A percentile compares a stretch with the other conserved stretches of the same genome.
These are phyloP conservation scores for Pinus taeda DNA, from an alignment of 75 land plant genomes.

Conservation along the genomic window DNA sequence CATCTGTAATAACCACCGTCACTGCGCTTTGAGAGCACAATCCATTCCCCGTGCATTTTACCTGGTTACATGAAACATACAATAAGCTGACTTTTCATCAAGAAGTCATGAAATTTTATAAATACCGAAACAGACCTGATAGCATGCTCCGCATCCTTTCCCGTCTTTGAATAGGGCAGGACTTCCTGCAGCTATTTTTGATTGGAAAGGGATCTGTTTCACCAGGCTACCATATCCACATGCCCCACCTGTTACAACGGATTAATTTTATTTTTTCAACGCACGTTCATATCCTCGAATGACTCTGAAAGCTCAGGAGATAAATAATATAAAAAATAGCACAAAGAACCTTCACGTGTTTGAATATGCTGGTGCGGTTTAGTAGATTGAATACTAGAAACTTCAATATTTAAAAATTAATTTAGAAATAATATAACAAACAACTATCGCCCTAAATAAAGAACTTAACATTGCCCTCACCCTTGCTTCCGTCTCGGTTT, in stretches of 20 bases:
- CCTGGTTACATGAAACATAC: slow-evolving; percentile 15
- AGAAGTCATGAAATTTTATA: too few species aligned
- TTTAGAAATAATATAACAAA: too few species aligned
- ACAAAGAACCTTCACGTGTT: too few species aligned
- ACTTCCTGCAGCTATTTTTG: slow-evolving; percentile 55
- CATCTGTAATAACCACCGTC: slow-evolving; percentile 67
- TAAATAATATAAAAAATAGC: too few species aligned
- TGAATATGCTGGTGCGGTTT: too few species aligned
- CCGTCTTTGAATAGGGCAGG: slow-evolving; percentile 58
- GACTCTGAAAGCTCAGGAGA: too few species aligned
- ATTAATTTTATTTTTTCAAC: too few species aligned
- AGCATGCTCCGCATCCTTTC: slow-evolving; percentile 78
- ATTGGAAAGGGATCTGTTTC: slow-evolving; percentile 38
- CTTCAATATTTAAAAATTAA: too few species aligned
- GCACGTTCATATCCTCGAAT: too few species aligned
- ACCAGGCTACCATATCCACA: slow-evolving; percentile 66
- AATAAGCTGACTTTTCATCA: too few species aligned
- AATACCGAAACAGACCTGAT: slow-evolving; percentile 35
- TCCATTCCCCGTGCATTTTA: slow-evolving; percentile 29
- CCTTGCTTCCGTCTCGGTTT: slow-evolving; percentile 54
- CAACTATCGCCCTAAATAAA: too few species aligned
- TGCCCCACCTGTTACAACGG: slow-evolving; percentile 58
- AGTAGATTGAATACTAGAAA: too few species aligned
- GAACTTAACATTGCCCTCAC: slow-evolving; percentile 6
- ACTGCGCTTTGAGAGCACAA: slow-evolving; percentile 57